Evolutionary conservation across 2,329 filamentous ascomycete species (phyloP), one percentile per base, ranked within the genome.

Genomic region (Arachnomyces sp.): DNA sequence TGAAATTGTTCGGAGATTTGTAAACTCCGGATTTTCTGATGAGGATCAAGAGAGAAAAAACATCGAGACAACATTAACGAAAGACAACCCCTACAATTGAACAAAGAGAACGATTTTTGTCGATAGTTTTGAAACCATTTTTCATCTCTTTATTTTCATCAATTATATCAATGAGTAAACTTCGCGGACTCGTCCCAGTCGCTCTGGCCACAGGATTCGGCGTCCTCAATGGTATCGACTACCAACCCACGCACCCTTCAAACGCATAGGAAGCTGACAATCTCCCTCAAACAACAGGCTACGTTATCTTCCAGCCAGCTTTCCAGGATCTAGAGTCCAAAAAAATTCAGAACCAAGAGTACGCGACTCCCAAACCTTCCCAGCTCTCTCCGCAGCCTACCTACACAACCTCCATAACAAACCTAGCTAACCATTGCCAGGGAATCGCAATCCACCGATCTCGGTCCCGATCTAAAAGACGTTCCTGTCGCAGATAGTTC

Each of bases 231-330:
- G 63, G 65, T 65, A 55, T 30, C 33, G 29, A 7, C 18, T 15
- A 8, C 3, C 21, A 18, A 15, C 21, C 21, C 6, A 18, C 12
- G 9, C 14, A 18, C 12, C 5, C 16, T 39, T n/a, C 15, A 3
- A 37, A 9, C 7, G n/a, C 15, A 28, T 5, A 37, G 25, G 18
- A 6, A 35, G 4, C 17, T n/a, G 16, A 35, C 13, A 6, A 15
- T 6, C n/a, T 8, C 15, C 29, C 18, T 47, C 43, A 42, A 36
- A 34, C 34, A 38, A 28, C 46, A 68, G 65, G 65, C 31, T 67
- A 67, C 48, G 62, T 66, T 46, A 61, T 59, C 39, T 68, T 68
- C 52, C 60, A 67, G 38, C 65, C 65, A 15, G 57, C 62, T 14
- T 57, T 66, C 33, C 52, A 57, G 32, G 54, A 66, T 34, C 50